Evolutionary conservation across 345 rosid genomes (phyloP).

Genomic region (Populus euphratica): DNA sequence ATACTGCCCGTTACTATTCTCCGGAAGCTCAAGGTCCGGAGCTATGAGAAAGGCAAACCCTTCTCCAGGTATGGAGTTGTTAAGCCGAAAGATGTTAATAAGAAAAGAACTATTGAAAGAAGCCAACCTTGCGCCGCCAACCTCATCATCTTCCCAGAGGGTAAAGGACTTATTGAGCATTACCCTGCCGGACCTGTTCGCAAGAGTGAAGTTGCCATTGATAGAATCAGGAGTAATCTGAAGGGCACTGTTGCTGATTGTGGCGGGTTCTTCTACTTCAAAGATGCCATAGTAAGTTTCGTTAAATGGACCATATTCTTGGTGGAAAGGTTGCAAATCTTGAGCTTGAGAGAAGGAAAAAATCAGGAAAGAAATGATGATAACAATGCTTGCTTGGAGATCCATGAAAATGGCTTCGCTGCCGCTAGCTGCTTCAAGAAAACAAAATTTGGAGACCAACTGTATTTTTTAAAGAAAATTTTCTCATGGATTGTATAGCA

Average conservation of each 20-base stretch:
- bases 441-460: background rate
- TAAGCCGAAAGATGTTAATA: constrained; percentile 35
- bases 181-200: constrained; percentile 37
- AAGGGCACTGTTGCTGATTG: constrained; percentile 42
- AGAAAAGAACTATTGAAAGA: constrained; percentile 54
- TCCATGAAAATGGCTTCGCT: background rate
- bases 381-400: background rate
- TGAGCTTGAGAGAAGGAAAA: background rate
- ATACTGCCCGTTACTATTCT: constrained; percentile 38
- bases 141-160: constrained; percentile 32
- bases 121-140: constrained; percentile 18
- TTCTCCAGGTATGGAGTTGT: constrained; percentile 31
- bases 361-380: background rate
- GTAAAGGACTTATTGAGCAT: constrained; percentile 29
- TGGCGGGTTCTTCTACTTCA: constrained; percentile 10
- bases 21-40: constrained; percentile 34
- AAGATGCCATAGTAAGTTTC: constrained; percentile 14
- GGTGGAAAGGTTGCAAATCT: background rate
- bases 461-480: background rate
- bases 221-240: constrained; percentile 50
- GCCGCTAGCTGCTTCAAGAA: background rate
- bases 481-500: too few relatives aligned
- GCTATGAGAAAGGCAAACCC: constrained; percentile 52
- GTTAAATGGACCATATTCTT: constrained; percentile 31
- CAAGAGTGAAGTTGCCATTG: constrained; percentile 22